Percentiles rank a stretch among this genome's conserved stretches.
Evolutionary conservation across 495 filamentous ascomycete genomes (phyloP).

Genomic region (Trichoderma erinaceum): DNA sequence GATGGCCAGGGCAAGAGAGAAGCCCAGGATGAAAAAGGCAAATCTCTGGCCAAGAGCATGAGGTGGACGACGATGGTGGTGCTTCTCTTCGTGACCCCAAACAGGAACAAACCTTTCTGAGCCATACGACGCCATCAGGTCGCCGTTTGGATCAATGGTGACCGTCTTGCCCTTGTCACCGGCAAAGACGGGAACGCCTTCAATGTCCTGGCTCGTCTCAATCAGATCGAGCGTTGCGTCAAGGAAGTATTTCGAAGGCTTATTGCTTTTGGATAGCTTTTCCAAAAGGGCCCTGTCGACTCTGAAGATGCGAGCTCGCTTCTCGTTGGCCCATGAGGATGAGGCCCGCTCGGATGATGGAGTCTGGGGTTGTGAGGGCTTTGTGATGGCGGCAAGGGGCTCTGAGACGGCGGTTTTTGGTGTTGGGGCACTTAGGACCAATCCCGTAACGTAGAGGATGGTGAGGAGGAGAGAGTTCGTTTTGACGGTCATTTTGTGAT

Average conservation of each 20-base stretch:
- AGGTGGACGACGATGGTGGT: background rate
- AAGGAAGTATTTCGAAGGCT: constrained; percentile 1
- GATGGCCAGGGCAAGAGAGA: background rate
- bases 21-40: background rate
- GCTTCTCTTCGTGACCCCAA: background rate
- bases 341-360: background rate
- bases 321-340: background rate
- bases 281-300: background rate
- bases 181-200: background rate
- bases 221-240: background rate
- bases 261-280: background rate
- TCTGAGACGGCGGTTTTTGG: background rate
- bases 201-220: background rate
- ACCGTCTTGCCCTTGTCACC: background rate
- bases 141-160: background rate
- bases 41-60: background rate
- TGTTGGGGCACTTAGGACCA: background rate
- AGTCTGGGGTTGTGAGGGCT: background rate
- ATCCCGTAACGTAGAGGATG: background rate
- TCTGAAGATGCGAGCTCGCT: background rate
- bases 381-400: background rate
- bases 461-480: background rate
- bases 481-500: background rate
- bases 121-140: background rate
- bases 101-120: background rate